Base-by-base conservation (phyloP, 805 yeast species). In the Metschnikowia vanudenii region DNA sequence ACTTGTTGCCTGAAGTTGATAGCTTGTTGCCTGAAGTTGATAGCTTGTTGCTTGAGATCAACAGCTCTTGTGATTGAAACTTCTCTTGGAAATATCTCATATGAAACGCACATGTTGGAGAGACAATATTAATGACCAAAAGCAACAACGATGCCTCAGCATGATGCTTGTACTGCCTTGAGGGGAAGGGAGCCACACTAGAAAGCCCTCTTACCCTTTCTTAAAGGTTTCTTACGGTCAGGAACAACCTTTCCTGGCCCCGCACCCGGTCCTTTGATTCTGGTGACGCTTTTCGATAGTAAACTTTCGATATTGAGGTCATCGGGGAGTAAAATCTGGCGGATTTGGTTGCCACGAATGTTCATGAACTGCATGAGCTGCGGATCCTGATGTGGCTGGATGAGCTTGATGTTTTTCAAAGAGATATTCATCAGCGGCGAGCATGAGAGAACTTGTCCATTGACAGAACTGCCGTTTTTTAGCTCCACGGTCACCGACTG, bases 351-450 rank as follows among this genome's bases (percentile, higher is more conserved):
- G 2, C 98, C 98, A 59, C 98, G 77, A 28, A 92, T 78, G 57
- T 86, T 89, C 58, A 91, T 84, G 63, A 78, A 86, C 56, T 88
- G 95, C 54, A 90, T 69, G 11, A 78, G 66, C 33, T 81, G 76
- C 0, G 95, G 85, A 45, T 81, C 87, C 46, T 87, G 81, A 60
- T 82, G 77, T 45, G 78, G 80, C 37, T 86, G 76, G 2, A 91
- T 82, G 78, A 92, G 81, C 56, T 84, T 86, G 39, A 88, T 92
- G 53, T 85, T 86, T 57, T 85, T 82, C 51, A 91, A 65, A 4
- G 88, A 81, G 37, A 91, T 82, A 65, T 91, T 91, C 98, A 91
- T 91, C 52, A 86, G 79, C 22, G 97, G 96, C 2, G 96, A 76
- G 34, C 94, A 96, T 6, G 90, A 80, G 34, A 85, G 80, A 20